Evolutionary conservation across 2,329 filamentous ascomycete genomes (phyloP), one percentile per base, ranked within the genome.

Genomic region (Cladophialophora bantiana): DNA sequence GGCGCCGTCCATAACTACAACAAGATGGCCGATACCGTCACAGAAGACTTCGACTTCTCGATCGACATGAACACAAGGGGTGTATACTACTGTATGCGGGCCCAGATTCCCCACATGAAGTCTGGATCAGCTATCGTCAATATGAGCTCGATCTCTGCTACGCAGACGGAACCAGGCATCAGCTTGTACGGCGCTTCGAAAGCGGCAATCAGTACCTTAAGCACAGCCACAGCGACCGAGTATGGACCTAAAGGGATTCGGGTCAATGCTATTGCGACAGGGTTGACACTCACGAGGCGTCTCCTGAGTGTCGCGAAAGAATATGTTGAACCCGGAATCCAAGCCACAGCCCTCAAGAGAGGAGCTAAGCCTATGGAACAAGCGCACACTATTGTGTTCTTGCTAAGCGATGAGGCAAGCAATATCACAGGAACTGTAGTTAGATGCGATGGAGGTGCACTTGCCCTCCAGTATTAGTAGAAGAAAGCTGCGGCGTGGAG

Each of bases 341-440:
- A 66, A 55, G 63, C 55, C 26, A 68, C 66, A 32, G 73, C 72
- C 6, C 75, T 78, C 35, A 71, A 73, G 32, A 72, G 77, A 12
- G 61, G 74, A 10, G 76, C 77, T 7, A 77, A 69, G 20, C 63
- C 76, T 0, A 75, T 78, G 3, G 78, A 80, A 60, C 73, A 77
- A 0, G 82, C 82, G 6, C 77, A 80, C n/a, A 74, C 82, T 1
- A 78, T 84, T 38, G 77, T 80, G 18, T 84, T 83, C 55, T 68
- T 85, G 68, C 72, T 84, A 26, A 81, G 81, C 50, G 79, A 82
- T 67, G 79, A 80, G 13, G 74, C 79, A 1, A 81, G 78, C 3
- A 83, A 79, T 71, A 80, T 83, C 1, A 84, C 83, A 0, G 82
- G 82, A 0, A 75, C 78, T 12, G 77, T 81, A 3, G 75, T 81